phyloP scores from a whole-genome alignment of 2,329 filamentous ascomycete genomes.

The Fusarium pininemorale region DNA sequence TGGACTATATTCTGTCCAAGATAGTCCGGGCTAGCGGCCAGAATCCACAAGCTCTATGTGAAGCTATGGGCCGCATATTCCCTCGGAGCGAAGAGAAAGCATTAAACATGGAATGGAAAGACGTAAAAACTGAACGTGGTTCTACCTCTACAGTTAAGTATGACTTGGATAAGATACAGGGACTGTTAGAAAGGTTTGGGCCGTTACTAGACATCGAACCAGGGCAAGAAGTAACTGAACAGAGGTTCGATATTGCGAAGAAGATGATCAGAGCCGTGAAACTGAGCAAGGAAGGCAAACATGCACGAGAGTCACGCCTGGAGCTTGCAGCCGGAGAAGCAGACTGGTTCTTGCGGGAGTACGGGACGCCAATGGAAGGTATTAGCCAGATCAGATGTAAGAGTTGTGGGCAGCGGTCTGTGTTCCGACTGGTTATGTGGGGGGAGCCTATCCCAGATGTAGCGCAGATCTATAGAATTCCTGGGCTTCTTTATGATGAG shows the following conservation, averaged over 20 bases:
- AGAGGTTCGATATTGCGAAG: not conserved
- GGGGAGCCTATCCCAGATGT: not conserved
- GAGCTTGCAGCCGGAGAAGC: not conserved
- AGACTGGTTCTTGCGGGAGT: not conserved
- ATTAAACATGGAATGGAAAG: not conserved
- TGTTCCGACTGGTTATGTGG: not conserved
- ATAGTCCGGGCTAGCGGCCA: not conserved
- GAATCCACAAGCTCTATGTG: not conserved
- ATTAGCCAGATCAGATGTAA: not conserved
- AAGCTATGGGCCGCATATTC: not conserved
- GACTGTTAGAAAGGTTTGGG: not conserved
- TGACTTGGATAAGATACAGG: not conserved
- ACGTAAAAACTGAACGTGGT: accelerated
- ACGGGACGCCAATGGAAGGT: not conserved
- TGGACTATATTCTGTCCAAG: not conserved
- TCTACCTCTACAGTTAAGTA: accelerated
- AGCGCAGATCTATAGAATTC: not conserved
- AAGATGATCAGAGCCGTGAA: not conserved
- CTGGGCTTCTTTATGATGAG: not conserved
- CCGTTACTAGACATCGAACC: not conserved
- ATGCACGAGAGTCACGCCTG: not conserved
- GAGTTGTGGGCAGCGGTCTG: not conserved
- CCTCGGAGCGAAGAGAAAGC: not conserved
- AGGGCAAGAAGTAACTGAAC: not conserved
- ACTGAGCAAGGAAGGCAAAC: not conserved